These are phyloP conservation scores for Planoprotostelium fungivorum DNA, from an alignment of 78 protist species.

Conservation along the genomic window DNA sequence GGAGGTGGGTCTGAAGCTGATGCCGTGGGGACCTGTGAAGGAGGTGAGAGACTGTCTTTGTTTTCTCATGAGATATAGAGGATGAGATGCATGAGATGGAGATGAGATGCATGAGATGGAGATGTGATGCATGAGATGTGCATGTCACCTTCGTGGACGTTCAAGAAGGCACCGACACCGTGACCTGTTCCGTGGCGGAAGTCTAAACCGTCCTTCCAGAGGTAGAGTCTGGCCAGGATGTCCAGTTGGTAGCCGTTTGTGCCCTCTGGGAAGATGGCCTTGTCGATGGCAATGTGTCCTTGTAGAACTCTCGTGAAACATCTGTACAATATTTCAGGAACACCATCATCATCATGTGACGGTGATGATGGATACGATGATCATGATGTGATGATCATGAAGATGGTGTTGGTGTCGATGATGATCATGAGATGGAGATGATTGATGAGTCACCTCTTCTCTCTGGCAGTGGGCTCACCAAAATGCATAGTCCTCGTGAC, in stretches of 20 bases:
- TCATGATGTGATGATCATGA: too few relatives aligned
- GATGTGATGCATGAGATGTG: too few relatives aligned
- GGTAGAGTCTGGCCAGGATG: conserved; percentile 50
- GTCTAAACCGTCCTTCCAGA: conserved; percentile 84
- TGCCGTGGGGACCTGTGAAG: conserved; percentile 65
- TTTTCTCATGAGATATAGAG: not conserved
- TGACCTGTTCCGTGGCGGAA: conserved; percentile 96
- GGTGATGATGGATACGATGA: too few relatives aligned
- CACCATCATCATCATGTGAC: too few relatives aligned
- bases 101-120: not conserved
- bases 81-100: not conserved
- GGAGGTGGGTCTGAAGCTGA: conserved; percentile 5
- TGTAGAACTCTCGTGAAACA: conserved; percentile 83
- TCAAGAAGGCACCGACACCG: conserved; percentile 92
- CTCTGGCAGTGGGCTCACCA: conserved; percentile 69
- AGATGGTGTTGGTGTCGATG: too few relatives aligned
- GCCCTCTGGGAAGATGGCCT: conserved; percentile 76
- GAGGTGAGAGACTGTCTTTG: too few relatives aligned
- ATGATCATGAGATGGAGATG: too few relatives aligned
- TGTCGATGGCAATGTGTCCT: conserved; percentile 79
- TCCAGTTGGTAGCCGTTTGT: conserved; percentile 51
- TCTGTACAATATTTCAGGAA: too few relatives aligned
- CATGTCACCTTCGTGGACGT: conserved; percentile 98
- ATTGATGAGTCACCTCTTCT: too few relatives aligned
- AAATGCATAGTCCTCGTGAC: conserved; percentile 90